Conservation (phyloP, 1,284 basidiomycete genomes). For the Retiboletus flavoniger region DNA sequence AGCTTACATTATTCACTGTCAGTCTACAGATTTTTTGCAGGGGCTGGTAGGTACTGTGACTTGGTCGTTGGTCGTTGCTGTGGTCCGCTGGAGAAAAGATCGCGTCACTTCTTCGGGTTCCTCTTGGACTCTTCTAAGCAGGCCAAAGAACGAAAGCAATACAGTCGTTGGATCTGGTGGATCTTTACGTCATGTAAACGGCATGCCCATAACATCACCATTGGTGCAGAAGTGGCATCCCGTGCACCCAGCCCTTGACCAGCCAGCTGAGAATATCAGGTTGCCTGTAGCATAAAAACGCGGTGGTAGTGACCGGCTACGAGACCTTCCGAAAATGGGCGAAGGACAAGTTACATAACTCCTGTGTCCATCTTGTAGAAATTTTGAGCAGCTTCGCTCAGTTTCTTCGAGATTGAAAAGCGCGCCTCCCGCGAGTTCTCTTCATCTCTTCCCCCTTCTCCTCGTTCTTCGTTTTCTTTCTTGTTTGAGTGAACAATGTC, state of each 20-base stretch:
- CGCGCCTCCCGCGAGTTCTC: background rate
- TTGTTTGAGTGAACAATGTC: slow-evolving; percentile 45
- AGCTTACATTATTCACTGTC: no score
- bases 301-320: background rate
- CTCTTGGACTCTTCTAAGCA: no score
- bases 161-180: no score
- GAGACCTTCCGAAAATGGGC: slow-evolving; percentile 12
- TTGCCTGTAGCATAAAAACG: slow-evolving; percentile 1
- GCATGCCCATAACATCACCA: background rate
- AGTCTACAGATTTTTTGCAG: no score
- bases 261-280: background rate
- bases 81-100: no score
- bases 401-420: background rate
- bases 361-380: slow-evolving; percentile 8
- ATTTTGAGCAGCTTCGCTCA: slow-evolving; percentile 5
- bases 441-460: background rate
- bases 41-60: no score
- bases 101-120: no score
- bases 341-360: slow-evolving; percentile 21
- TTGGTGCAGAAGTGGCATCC: slow-evolving; percentile 2
- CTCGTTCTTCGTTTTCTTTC: background rate
- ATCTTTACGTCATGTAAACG: background rate
- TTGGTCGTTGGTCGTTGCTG: no score
- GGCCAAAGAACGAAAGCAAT: no score
- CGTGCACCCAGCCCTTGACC: background rate